Percentiles rank a stretch among this genome's conserved stretches.
Evolutionary conservation across 2,329 filamentous ascomycete species (phyloP).

Genomic region (Cladosporium halotolerans): DNA sequence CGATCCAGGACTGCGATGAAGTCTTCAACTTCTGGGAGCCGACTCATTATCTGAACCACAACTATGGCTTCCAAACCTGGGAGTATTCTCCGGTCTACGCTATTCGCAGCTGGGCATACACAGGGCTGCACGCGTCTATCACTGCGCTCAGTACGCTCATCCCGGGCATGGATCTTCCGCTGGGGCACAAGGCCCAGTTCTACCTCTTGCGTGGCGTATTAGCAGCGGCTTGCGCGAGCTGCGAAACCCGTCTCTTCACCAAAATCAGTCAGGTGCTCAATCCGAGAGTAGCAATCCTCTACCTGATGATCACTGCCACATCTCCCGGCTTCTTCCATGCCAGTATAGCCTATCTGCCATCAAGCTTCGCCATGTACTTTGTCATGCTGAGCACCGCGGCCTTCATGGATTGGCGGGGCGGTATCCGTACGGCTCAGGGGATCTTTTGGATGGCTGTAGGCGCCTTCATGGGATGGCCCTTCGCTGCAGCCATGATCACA

Average conservation of each 20-base stretch:
- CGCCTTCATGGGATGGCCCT: constrained; percentile 87
- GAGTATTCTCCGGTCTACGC: constrained; percentile 94
- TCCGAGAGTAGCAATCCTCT: constrained; percentile 76
- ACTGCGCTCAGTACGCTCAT: neutral
- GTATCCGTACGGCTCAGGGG: constrained; percentile 71
- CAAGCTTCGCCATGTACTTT: constrained; percentile 94
- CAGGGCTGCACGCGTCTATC: constrained; percentile 64
- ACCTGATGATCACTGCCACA: constrained; percentile 67
- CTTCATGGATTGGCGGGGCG: constrained; percentile 84
- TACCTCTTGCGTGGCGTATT: constrained; percentile 75
- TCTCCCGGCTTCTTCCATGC: constrained; percentile 94
- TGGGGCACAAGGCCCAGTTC: constrained; percentile 54
- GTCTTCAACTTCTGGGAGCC: constrained; percentile 99
- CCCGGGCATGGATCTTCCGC: constrained; percentile 5
- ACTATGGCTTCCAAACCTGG: constrained; percentile 94
- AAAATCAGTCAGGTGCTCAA: constrained; percentile 71
- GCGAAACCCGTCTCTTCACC: constrained; percentile 75
- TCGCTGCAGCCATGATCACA: constrained; percentile 72
- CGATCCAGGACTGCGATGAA: constrained; percentile 97
- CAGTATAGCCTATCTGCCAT: constrained; percentile 78
- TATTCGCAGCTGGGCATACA: constrained; percentile 92
- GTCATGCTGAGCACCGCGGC: constrained; percentile 77
- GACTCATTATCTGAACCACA: constrained; percentile 85
- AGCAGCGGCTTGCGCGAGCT: constrained; percentile 69
- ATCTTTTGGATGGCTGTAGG: constrained; percentile 89